Evolutionary conservation across 2,329 filamentous ascomycete genomes (phyloP), one percentile per base, ranked within the genome.

Genomic region (Fusarium gaditjirri): DNA sequence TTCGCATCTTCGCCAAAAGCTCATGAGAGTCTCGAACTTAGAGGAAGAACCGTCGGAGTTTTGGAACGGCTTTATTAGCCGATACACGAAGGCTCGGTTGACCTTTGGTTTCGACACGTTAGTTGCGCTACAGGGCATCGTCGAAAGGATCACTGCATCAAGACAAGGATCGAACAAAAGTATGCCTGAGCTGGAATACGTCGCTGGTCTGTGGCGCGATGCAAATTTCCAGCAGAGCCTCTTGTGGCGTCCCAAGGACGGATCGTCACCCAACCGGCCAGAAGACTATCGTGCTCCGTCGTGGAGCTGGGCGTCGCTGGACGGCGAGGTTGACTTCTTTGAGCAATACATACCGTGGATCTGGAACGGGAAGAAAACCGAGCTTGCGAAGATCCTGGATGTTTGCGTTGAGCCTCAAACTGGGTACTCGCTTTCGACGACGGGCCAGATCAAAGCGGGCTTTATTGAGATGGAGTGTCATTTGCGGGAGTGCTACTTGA

Each of bases 221-320:
- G n/a, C 3, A 0, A 42, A 12, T 27, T 62, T 63, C 5, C 61
- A 33, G 12, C 61, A 47, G 10, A 63, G 44, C 16, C 31, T 63
- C 13, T 8, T 63, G 0, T 63, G 61, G 61, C 61, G 61, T 11
- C 44, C 38, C 1, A 61, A 35, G 6, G 2, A 3, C 0, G 31
- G 44, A 4, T 23, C 38, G 5, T 6, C 57, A 0, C 44, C 19
- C 1, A 17, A 1, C 0, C 25, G 57, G 0, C 57, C 44, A 38
- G n/a, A 33, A 3, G 10, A 3, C 1, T 63, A 63, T 21, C 38
- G 57, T 6, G 57, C 61, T 14, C 61, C 61, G 1, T 63, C 61
- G 0, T 63, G 61, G 61, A 63, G 61, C 1, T 63, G 61, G 61
- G 61, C 57, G 3, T 62, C 61, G 3, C 4, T 63, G 10, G 43